A percentile compares a stretch with the other conserved stretches of the same genome.
Evolutionary conservation across 2,329 filamentous ascomycete genomes (phyloP).

Genomic region (Exophiala dermatitidis): DNA sequence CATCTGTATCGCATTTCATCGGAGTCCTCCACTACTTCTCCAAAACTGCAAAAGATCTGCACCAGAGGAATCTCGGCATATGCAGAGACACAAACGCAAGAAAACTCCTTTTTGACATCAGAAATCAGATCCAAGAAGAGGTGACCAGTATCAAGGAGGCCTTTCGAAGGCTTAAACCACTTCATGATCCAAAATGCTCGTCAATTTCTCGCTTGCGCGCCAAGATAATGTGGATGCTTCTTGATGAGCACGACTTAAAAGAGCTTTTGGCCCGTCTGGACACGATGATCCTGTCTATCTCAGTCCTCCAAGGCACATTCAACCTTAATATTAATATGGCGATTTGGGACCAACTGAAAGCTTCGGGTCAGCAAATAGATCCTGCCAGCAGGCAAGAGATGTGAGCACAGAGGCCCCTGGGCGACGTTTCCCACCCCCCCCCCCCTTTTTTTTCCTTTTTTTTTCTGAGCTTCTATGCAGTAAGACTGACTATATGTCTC

Average conservation of each 20-base stretch:
- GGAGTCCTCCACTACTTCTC: not conserved
- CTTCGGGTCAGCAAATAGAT: not conserved
- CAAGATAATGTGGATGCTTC: not conserved
- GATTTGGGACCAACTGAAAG: not conserved
- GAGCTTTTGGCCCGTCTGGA: slow-evolving; percentile 1
- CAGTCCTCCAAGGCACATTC: not conserved
- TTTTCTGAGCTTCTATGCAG: too few species aligned
- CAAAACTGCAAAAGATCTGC: not conserved
- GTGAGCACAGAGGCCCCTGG: not conserved
- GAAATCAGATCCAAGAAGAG: not conserved
- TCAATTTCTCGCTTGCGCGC: not conserved
- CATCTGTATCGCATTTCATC: not conserved
- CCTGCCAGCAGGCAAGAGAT: not conserved
- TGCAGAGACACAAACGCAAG: not conserved
- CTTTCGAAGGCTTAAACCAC: not conserved
- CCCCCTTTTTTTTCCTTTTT: too few species aligned
- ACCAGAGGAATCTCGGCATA: not conserved
- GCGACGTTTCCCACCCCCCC: too few species aligned
- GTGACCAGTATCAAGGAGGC: not conserved
- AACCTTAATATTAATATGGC: not conserved
- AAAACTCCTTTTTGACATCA: not conserved
- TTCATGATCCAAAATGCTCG: not conserved
- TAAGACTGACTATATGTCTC: not conserved
- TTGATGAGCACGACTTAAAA: slow-evolving; percentile 2
- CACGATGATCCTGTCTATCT: not conserved